Percentiles rank a stretch among this genome's conserved stretches.
These are phyloP conservation scores for Kluyveromyces nonfermentans DNA, from an alignment of 805 yeast genomes.

Conservation along the genomic window DNA sequence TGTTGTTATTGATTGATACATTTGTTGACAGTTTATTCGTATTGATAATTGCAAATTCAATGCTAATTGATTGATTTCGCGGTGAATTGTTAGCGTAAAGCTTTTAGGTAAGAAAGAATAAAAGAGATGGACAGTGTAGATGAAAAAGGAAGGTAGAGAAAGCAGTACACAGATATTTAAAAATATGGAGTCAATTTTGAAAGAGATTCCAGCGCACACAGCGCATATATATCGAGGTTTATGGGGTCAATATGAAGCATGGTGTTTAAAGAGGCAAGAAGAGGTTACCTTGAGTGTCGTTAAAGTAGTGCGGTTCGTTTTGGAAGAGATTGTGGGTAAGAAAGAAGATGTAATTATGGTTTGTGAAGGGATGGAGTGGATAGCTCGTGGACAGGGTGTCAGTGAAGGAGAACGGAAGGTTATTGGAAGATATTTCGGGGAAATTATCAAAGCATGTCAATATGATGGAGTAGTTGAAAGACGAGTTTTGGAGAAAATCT, in stretches of 20 bases:
- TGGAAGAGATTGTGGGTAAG: not conserved
- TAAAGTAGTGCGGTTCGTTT: constrained; percentile 4
- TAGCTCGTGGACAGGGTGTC: not conserved
- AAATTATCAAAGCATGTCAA: not conserved
- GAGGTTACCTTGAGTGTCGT: not conserved
- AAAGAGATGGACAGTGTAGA: not conserved
- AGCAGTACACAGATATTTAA: not conserved
- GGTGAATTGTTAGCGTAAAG: no score
- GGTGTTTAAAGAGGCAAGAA: not conserved
- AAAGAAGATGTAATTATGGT: not conserved
- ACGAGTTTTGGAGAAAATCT: constrained; percentile 11
- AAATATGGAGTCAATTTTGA: not conserved
- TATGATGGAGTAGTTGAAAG: not conserved
- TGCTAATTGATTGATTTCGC: no score
- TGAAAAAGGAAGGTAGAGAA: not conserved
- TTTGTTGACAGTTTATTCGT: no score
- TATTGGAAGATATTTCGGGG: not conserved
- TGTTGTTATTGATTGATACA: no score
- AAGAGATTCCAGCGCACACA: constrained; percentile 1
- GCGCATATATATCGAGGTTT: constrained; percentile 1
- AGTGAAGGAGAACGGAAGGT: not conserved
- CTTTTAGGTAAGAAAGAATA: no score
- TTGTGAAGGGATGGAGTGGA: not conserved
- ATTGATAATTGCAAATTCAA: no score
- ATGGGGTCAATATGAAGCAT: not conserved